Percentiles rank a stretch among this genome's conserved stretches.
These are phyloP conservation scores for Melastoma malabathricum DNA, from an alignment of 345 rosid genomes.

Conservation along the genomic window DNA sequence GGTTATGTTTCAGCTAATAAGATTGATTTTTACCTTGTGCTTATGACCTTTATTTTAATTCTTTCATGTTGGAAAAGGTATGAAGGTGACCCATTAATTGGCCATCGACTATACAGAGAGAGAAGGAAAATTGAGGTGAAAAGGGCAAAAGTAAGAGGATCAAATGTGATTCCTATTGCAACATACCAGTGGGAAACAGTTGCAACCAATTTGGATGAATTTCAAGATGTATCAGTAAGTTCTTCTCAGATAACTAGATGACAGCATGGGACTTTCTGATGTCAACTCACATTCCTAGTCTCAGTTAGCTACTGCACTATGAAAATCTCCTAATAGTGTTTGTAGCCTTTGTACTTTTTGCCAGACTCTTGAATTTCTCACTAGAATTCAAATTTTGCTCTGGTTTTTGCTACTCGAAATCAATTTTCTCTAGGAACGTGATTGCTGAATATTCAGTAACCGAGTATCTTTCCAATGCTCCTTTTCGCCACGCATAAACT, in stretches of 20 bases:
- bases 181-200: constrained; percentile 95
- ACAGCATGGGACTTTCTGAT: not conserved
- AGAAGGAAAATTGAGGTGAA: constrained; percentile 67
- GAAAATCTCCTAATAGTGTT: too few species aligned
- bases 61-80: constrained; percentile 37
- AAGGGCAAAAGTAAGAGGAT: constrained; percentile 73
- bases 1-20: not conserved
- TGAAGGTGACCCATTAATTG: constrained; percentile 85
- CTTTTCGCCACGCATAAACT: too few species aligned
- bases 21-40: not conserved
- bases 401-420: too few species aligned
- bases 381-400: too few species aligned
- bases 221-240: constrained; percentile 68
- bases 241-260: constrained; percentile 1
- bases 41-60: not conserved
- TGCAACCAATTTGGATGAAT: constrained; percentile 94
- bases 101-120: constrained; percentile 93
- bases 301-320: too few species aligned
- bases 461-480: too few species aligned
- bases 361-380: too few species aligned
- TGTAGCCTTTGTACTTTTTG: too few species aligned
- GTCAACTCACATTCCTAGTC: not conserved
- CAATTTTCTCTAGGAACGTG: too few species aligned
- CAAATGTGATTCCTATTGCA: constrained; percentile 49
- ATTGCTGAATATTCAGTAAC: too few species aligned